A percentile compares a stretch with the other conserved stretches of the same genome.
Evolutionary conservation across 1,284 basidiomycete genomes (phyloP).

Genomic region (Trametes versicolor): DNA sequence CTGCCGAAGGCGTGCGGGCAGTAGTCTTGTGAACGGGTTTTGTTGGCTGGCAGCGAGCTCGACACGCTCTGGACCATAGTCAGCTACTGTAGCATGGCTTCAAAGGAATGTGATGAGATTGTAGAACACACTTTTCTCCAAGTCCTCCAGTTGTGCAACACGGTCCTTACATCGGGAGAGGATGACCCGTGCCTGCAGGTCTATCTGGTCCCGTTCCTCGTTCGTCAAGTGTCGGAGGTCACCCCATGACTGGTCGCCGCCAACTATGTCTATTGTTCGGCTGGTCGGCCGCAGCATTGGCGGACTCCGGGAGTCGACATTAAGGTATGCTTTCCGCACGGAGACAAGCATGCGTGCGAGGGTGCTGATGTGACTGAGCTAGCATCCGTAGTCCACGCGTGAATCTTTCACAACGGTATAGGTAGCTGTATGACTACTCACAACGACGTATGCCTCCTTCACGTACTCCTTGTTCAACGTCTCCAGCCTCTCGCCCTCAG

Average conservation of each 20-base stretch:
- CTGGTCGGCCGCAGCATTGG: slow-evolving; percentile 59
- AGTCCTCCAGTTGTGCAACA: slow-evolving; percentile 84
- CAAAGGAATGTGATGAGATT: slow-evolving; percentile 22
- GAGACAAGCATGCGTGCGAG: slow-evolving; percentile 74
- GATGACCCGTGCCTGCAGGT: slow-evolving; percentile 86
- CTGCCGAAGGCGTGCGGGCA: slow-evolving; percentile 71
- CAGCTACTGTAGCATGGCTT: neutral
- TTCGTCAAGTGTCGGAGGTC: slow-evolving; percentile 81
- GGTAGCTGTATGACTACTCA: slow-evolving; percentile 49
- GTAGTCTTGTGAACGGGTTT: slow-evolving; percentile 70
- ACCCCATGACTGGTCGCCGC: slow-evolving; percentile 66
- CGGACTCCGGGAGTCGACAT: slow-evolving; percentile 66
- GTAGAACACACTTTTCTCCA: slow-evolving; percentile 79
- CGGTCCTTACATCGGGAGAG: slow-evolving; percentile 85
- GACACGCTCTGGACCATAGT: slow-evolving; percentile 62
- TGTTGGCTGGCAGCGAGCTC: slow-evolving; percentile 69
- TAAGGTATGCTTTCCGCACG: slow-evolving; percentile 83
- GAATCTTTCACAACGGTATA: neutral
- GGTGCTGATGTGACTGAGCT: slow-evolving; percentile 79
- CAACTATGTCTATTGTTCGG: slow-evolving; percentile 64
- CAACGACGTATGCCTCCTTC: slow-evolving; percentile 77
- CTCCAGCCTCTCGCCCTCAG: slow-evolving; percentile 48
- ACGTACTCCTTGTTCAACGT: slow-evolving; percentile 72
- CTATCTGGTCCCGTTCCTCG: slow-evolving; percentile 90
- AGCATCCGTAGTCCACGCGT: neutral